Base-by-base conservation (phyloP, 2,329 filamentous ascomycete species). In the Colletotrichum sansevieriae region DNA sequence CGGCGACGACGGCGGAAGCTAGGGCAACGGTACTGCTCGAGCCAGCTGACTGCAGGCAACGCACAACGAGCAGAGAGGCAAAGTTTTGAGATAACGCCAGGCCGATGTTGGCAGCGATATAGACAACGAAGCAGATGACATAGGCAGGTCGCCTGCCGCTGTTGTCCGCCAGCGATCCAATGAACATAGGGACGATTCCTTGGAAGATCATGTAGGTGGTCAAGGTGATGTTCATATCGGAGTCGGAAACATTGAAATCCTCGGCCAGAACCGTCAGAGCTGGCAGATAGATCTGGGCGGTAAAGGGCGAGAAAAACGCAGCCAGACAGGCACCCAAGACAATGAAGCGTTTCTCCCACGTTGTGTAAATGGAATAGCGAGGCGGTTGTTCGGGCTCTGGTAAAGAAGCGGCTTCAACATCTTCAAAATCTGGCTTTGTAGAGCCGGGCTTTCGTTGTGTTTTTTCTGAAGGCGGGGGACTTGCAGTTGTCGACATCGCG, bases 1-100 rank as follows among this genome's bases (percentile, higher is more conserved):
- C 91, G 0, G 87, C 87, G 1, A 92, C 84, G 0, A 92, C 85
- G 0, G 86, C 90, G 9, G 64, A 90, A 0, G 90, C 90, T 9
- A 92, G 76, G 0, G 89, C 86, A 35, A 84, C 85, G 3, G 85
- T 85, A 37, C 90, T 91, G 52, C 90, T 90, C 15, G 87, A 77
- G 9, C 91, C 91, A 3, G 86, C 84, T 1, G 67, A 67, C 9
- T 70, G 67, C 13, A 91, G 71, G 71, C 91, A 86, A 1, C 90
- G 85, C 72, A 91, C 89, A 3, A 79, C 82, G 54, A 90, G 84
- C 37, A 91, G 80, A 57, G 83, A 76, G 18, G 77, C 79, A n/a
- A 87, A 75, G n/a, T 79, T 82, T 0, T 83, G 83, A 1, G 85
- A 82, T 20, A 86, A 75, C 0, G 87, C 87, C 73, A 86, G 85